Base-by-base conservation (phyloP, 225 moss, liverwort and hornwort species). In the Polytrichum commune region DNA sequence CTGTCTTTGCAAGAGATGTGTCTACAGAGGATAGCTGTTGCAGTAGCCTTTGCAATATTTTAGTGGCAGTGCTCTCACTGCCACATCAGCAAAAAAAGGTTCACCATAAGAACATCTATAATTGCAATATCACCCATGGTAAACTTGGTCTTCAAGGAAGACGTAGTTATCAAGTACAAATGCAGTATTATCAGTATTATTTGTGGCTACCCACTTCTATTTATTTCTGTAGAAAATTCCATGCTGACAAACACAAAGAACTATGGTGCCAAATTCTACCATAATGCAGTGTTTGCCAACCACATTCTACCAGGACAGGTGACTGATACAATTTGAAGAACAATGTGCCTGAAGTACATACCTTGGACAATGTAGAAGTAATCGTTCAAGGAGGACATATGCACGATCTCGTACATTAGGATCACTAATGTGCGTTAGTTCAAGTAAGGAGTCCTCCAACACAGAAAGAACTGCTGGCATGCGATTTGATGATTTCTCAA, bases 331-430 rank as follows among this genome's bases (percentile, higher is more conserved):
- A 13, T 46, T 46, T 0, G 46, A 46, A 46, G 46, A 1, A 13
- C 46, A 46, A 46, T 46, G 46, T 46, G 46, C 46, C 46, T 46
- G 46, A 46, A 46, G 3, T 46, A 46, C 46, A 71, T 83, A 93
- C 96, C 96, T 98, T 67, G 93, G 91, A 73, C 91, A 93, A 72
- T 95, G 95, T 28, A 95, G 78, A 66, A 95, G 95, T 67, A 89
- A 86, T 69, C 95, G 95, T 69, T 95, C 95, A 65, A 98, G 95
- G 64, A 98, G 93, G 54, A 77, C 76, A 72, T 93, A 98, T 68
- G 91, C 87, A 32, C 85, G 87, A 73, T 98, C 93, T 82, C 98
- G 84, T 13, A 92, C 71, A 83, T 73, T 76, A n/a, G 83, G 55
- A 70, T 98, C 93, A 73, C 83, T 84, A 7, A 93, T 84, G 58